Base-by-base conservation (phyloP, 768 basidiomycete genomes). In the Pholiota microspora region DNA sequence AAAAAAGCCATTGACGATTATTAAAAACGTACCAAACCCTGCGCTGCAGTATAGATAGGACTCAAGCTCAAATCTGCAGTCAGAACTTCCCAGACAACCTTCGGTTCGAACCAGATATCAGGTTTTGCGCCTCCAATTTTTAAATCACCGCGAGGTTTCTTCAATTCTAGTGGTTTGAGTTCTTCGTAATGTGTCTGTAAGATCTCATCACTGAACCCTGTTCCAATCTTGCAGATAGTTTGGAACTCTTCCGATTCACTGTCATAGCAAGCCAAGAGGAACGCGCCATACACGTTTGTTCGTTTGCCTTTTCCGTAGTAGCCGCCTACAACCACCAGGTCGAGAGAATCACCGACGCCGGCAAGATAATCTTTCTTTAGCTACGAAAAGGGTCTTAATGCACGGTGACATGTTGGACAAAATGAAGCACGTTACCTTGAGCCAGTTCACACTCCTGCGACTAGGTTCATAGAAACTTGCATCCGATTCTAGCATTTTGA, bases 301-400 rank as follows among this genome's bases (percentile, higher is more conserved):
- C 97, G 88, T 71, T 99, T 99, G 54, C 97, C 97, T 71, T 96
- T 94, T 57, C 97, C 97, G 62, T 95, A 90, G 71, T 98, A 98
- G 13, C 85, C 97, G 7, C 97, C 97, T 8, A 99, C 87, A n/a
- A 98, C 97, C 45, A 96, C 93, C 4, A 99, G 81, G 67, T 99
- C 97, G 47, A 98, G 84, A 0, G 96, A 98, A 72, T 99, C 97
- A 23, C 97, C 97, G 7, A 98, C 84, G 2, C 97, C 97, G 25
- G 92, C 87, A 3, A 99, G 81, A 68, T 98, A 99, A 69, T 98
- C 97, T 66, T 99, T 98, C 77, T 99, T 99, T 62, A 99, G 81
- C 96, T 99, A 67, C 29, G 49, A 29, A 29, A 44, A 9, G 23
- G 8, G 35, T 27, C 31, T 55, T 60, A 13, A 28, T 28, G 36